phyloP scores from a whole-genome alignment of 148 eudicot species.

The Amaranthus palmeri region DNA sequence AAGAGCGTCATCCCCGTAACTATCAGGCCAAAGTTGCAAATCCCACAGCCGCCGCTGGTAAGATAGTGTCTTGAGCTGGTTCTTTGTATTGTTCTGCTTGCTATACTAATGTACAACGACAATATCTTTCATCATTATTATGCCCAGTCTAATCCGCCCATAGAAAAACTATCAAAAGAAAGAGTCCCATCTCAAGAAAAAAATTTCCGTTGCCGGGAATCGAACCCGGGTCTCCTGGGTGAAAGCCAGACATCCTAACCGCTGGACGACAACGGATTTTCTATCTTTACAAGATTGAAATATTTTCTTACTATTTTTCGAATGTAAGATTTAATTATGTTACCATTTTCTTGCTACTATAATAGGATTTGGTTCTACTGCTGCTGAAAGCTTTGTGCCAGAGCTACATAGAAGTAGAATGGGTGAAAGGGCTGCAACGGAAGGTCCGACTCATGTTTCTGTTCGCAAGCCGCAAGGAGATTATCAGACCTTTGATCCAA shows the following conservation, averaged over 20 bases:
- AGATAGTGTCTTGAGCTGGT: neutral
- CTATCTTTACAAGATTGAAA: no score
- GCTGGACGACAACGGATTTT: constrained; percentile 76
- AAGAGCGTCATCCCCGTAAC: neutral
- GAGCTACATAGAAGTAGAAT: neutral
- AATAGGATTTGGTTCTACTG: neutral
- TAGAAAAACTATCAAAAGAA: no score
- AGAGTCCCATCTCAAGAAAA: neutral
- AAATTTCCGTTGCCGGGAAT: constrained; percentile 61
- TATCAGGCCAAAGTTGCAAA: neutral
- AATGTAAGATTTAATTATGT: neutral
- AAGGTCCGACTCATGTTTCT: neutral
- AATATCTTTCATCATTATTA: no score
- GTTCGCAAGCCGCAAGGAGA: neutral
- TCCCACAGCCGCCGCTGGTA: constrained; percentile 2
- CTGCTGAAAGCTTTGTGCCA: neutral
- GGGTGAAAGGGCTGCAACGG: constrained; percentile 7
- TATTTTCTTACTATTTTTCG: no score
- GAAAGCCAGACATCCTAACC: constrained; percentile 92
- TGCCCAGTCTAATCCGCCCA: no score
- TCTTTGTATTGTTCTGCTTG: neutral
- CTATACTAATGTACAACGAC: neutral
- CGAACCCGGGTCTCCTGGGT: constrained; percentile 78
- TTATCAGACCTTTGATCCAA: constrained; percentile 14
- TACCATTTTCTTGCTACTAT: neutral